Conservation (phyloP, 2,329 filamentous ascomycete genomes). For the Stachybotrys elegans region DNA sequence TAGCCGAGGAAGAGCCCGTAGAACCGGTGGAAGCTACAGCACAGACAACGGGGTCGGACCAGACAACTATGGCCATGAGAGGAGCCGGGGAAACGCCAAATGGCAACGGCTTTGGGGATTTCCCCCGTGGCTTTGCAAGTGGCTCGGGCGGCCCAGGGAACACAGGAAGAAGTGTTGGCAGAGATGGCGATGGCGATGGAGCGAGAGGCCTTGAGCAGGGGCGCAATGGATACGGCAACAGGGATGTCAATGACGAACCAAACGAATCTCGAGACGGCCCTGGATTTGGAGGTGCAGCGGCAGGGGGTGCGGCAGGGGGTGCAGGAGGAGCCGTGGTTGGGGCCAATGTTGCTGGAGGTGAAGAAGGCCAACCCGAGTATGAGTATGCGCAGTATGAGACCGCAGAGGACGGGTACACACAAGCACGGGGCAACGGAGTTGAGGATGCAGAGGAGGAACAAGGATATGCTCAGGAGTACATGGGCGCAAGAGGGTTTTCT, state of each 20-base stretch:
- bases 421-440: background rate
- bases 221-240: background rate
- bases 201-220: background rate
- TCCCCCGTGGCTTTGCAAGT: background rate
- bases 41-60: background rate
- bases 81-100: conserved; percentile 2
- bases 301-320: background rate
- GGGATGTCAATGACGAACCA: background rate
- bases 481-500: background rate
- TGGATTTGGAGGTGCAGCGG: background rate
- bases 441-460: background rate
- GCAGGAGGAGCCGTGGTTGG: background rate
- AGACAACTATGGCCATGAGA: conserved; percentile 3
- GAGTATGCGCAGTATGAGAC: background rate
- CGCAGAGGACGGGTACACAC: background rate
- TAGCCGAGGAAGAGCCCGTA: conserved; percentile 1
- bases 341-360: background rate
- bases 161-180: background rate
- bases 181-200: background rate
- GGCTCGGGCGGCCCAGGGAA: conserved; percentile 1
- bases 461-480: background rate
- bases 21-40: background rate
- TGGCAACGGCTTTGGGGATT: background rate
- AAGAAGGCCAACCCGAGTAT: background rate
- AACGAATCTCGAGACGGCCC: background rate